A percentile compares a stretch with the other conserved stretches of the same genome.
Conservation (phyloP, 2,329 filamentous ascomycete species). For the Ustulina deusta region DNA sequence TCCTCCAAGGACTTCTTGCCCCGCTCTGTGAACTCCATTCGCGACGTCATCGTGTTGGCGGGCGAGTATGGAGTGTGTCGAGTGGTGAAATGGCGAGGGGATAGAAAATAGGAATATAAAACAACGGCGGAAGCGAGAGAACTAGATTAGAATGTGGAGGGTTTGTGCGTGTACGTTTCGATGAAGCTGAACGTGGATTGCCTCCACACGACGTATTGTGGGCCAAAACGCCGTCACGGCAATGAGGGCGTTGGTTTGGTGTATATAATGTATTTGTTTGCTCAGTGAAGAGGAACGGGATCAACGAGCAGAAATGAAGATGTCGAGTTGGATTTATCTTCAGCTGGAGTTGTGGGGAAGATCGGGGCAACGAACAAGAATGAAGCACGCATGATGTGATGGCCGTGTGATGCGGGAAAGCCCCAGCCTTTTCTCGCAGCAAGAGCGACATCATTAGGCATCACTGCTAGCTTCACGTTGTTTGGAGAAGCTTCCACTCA, state of each 20-base stretch:
- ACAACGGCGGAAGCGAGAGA: background rate
- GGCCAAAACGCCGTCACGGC: background rate
- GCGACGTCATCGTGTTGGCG: slow-evolving; percentile 71
- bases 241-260: slow-evolving; percentile 2
- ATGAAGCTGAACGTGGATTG: slow-evolving; percentile 13
- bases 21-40: slow-evolving; percentile 93
- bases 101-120: slow-evolving; percentile 1
- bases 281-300: slow-evolving; percentile 7
- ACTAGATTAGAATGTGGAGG: slow-evolving; percentile 34
- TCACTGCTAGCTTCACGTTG: slow-evolving; percentile 32
- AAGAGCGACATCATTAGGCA: slow-evolving; percentile 44
- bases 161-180: slow-evolving; percentile 28
- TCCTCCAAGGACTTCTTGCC: slow-evolving; percentile 91
- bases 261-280: slow-evolving; percentile 11
- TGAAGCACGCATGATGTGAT: slow-evolving; percentile 32
- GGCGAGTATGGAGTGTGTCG: slow-evolving; percentile 38
- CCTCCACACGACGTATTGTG: slow-evolving; percentile 18
- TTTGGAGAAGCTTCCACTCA: slow-evolving; percentile 42
- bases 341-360: slow-evolving; percentile 23
- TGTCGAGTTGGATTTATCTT: slow-evolving; percentile 21
- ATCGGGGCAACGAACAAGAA: slow-evolving; percentile 4
- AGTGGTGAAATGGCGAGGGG: slow-evolving; percentile 34
- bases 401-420: slow-evolving; percentile 32
- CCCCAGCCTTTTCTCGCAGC: slow-evolving; percentile 30
- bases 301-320: slow-evolving; percentile 11